Percentiles rank a stretch among this genome's conserved stretches.
These are phyloP conservation scores for Phytophthora tentaculata DNA, from an alignment of 352 stramenopile species.

Conservation along the genomic window DNA sequence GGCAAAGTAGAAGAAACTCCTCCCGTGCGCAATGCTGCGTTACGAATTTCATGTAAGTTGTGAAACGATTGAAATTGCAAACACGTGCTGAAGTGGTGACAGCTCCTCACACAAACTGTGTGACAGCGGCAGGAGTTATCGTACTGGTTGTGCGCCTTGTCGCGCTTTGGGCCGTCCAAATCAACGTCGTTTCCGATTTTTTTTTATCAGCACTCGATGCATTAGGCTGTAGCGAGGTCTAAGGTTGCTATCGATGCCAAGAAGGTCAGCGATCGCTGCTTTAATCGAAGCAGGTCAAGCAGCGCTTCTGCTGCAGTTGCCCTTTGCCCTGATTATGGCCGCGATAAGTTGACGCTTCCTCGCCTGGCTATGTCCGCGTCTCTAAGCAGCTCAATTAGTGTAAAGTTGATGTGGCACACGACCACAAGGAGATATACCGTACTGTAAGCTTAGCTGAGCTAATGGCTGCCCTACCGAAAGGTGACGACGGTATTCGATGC, in stretches of 20 bases:
- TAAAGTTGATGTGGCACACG: neutral
- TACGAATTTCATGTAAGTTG: neutral
- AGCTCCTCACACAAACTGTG: neutral
- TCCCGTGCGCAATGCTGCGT: neutral
- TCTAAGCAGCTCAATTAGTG: neutral
- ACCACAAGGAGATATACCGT: too few species aligned
- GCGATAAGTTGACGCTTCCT: neutral
- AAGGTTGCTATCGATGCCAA: too few species aligned
- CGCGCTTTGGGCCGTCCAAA: neutral
- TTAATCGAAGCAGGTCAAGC: neutral
- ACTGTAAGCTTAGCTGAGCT: too few species aligned
- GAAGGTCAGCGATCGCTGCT: too few species aligned
- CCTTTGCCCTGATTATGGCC: neutral
- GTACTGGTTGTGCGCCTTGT: too few species aligned
- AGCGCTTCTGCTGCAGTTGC: neutral
- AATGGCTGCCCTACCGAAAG: conserved; percentile 29
- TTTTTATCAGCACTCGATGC: neutral
- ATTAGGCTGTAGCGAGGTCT: neutral
- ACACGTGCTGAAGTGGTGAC: neutral
- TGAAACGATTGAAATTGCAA: neutral
- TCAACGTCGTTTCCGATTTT: neutral
- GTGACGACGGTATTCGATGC: conserved; percentile 7
- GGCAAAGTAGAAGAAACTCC: neutral
- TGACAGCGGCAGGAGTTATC: neutral
- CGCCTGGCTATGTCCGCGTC: neutral